Conservation (phyloP, 441 rosid species). For the Biscutella auriculata region DNA sequence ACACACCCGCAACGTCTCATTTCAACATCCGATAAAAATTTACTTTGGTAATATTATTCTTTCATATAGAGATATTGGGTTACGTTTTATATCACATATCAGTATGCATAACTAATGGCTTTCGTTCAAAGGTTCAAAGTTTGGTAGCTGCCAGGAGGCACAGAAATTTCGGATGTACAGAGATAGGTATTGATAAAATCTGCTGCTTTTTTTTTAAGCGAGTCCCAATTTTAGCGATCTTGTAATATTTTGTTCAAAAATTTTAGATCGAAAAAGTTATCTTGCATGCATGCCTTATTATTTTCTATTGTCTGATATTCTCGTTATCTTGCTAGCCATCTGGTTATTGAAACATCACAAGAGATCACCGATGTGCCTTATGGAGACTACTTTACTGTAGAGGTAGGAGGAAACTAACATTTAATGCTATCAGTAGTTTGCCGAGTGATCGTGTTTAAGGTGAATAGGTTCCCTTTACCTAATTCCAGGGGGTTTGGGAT, state of each 20-base stretch:
- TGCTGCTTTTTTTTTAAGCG: no score
- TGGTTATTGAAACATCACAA: slow-evolving; percentile 82
- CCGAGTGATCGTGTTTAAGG: slow-evolving; percentile 7
- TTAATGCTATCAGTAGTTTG: neutral
- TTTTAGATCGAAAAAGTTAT: neutral
- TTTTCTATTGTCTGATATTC: slow-evolving; percentile 15
- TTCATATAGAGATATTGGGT: neutral
- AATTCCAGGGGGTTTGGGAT: slow-evolving; percentile 70
- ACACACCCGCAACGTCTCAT: slow-evolving; percentile 61
- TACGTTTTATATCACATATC: neutral
- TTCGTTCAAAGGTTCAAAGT: slow-evolving; percentile 62
- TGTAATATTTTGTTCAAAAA: no score
- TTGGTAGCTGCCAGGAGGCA: slow-evolving; percentile 76
- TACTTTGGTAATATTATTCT: slow-evolving; percentile 59
- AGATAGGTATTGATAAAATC: slow-evolving; percentile 34
- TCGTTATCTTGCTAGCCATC: slow-evolving; percentile 40
- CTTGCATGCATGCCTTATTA: neutral
- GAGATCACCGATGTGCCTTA: slow-evolving; percentile 76
- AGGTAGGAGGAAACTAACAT: slow-evolving; percentile 42
- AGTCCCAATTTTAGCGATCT: no score
- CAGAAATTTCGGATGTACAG: slow-evolving; percentile 73
- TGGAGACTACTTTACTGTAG: slow-evolving; percentile 79
- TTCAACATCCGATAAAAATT: slow-evolving; percentile 89
- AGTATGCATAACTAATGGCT: slow-evolving; percentile 11
- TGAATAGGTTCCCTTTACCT: neutral